Evolutionary conservation across 495 filamentous ascomycete genomes (phyloP).

Genomic region (Penicillium macrosclerotiorum): DNA sequence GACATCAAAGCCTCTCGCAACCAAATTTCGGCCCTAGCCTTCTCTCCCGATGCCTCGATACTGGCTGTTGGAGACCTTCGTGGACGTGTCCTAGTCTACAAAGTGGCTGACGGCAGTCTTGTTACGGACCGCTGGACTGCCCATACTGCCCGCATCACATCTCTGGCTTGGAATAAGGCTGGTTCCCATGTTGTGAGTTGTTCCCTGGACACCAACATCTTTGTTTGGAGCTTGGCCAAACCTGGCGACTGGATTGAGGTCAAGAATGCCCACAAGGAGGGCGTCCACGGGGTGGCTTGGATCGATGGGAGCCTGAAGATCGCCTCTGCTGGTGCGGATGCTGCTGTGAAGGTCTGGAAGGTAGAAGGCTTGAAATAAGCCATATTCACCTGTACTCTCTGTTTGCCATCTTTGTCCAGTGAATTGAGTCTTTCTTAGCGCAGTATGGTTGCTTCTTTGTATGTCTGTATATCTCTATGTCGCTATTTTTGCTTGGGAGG

Average conservation of each 20-base stretch:
- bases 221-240: slow-evolving; percentile 84
- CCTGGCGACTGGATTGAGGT: slow-evolving; percentile 78
- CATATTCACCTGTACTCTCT: too few relatives aligned
- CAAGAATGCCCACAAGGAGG: slow-evolving; percentile 88
- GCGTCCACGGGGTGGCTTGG: slow-evolving; percentile 88
- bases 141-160: slow-evolving; percentile 83
- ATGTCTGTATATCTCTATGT: not conserved
- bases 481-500: too few relatives aligned
- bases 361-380: slow-evolving; percentile 61
- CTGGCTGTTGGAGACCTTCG: slow-evolving; percentile 80
- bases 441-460: too few relatives aligned
- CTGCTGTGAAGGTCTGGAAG: slow-evolving; percentile 85
- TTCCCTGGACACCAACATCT: slow-evolving; percentile 83
- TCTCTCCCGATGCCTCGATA: slow-evolving; percentile 68
- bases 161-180: slow-evolving; percentile 75
- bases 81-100: slow-evolving; percentile 82
- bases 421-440: too few relatives aligned
- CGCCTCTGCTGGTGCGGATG: slow-evolving; percentile 80
- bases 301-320: slow-evolving; percentile 65
- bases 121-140: slow-evolving; percentile 77
- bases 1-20: slow-evolving; percentile 42
- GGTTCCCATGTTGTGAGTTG: slow-evolving; percentile 81
- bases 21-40: slow-evolving; percentile 59
- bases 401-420: too few relatives aligned
- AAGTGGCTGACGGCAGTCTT: slow-evolving; percentile 41